Conservation (phyloP, 768 basidiomycete genomes). For the Mycena metata region DNA sequence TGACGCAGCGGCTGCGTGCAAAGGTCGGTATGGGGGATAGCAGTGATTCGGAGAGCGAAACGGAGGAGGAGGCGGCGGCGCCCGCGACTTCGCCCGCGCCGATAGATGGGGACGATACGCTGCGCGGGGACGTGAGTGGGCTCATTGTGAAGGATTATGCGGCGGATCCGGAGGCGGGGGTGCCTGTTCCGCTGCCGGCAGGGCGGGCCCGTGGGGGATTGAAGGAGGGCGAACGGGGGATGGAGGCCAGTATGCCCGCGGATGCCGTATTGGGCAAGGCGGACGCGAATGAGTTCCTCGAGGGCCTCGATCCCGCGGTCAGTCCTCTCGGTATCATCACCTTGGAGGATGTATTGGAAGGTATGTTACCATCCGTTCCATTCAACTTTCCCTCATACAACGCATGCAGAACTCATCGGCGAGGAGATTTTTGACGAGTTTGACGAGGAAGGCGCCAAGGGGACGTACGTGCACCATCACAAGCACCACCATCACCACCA, state of each 20-base stretch:
- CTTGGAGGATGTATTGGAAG: constrained; percentile 79
- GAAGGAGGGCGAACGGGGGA: constrained; percentile 31
- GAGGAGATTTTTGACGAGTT: constrained; percentile 83
- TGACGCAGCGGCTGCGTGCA: constrained; percentile 82
- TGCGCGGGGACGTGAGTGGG: constrained; percentile 43
- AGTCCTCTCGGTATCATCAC: constrained; percentile 82
- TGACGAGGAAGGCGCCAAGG: constrained; percentile 65
- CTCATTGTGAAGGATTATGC: constrained; percentile 45
- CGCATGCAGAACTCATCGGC: constrained; percentile 70
- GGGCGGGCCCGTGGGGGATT: constrained; percentile 11
- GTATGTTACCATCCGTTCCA: constrained; percentile 42
- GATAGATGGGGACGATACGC: constrained; percentile 25
- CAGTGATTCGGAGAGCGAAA: constrained; percentile 37
- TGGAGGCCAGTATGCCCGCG: constrained; percentile 76
- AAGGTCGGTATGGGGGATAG: constrained; percentile 82
- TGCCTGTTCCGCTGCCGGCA: constrained; percentile 14
- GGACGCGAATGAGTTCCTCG: constrained; percentile 71
- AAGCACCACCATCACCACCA: constrained; percentile 35
- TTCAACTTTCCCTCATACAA: neutral
- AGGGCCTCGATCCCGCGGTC: constrained; percentile 69
- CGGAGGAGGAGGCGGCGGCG: constrained; percentile 7
- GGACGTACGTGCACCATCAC: constrained; percentile 54
- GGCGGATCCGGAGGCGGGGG: constrained; percentile 38
- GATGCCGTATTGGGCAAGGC: constrained; percentile 73
- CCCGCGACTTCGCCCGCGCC: neutral